Base-by-base conservation (phyloP, 768 basidiomycete species). In the Sporobolomyces phaffii region DNA sequence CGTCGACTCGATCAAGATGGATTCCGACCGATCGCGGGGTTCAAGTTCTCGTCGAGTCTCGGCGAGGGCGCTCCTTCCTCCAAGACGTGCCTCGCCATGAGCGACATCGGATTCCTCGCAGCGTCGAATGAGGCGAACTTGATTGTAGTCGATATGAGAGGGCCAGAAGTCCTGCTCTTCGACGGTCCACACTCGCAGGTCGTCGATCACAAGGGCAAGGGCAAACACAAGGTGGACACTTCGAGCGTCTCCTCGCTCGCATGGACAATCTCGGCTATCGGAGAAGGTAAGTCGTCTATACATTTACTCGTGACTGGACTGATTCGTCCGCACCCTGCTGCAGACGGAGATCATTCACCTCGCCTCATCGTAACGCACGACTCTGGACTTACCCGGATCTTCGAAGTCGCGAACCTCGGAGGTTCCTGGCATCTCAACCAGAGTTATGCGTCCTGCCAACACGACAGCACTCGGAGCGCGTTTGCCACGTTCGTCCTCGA, bases 91-190 rank as follows among this genome's bases (percentile, higher is more conserved):
- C 84, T 82, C 73, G 84, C 87, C 9, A 76, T 89, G 17, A 86
- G 86, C 15, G 86, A 90, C 75, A 83, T 89, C 52, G 91, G 91
- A 7, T 90, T 93, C 76, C 77, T 90, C 48, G 89, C 90, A 2
- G 84, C 86, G 5, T 90, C 87, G 75, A 74, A 77, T 8, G 82
- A 83, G 52, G 85, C 84, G 1, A 79, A 82, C 2, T 62, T 93
- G 26, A 78, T 82, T 38, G 78, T 91, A 36, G 75, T 91, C 22
- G 87, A 92, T 73, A 81, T 91, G 81, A 82, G 89, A 28, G 87
- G 84, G 2, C 89, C 90, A 1, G 81, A 81, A 17, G 78, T 91
- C 15, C 81, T 91, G 15, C 78, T 87, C 1, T 81, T 84, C 31
- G 80, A 80, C 70, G 73, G 70, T 34, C 56, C 56, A 44, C 56